phyloP scores from a whole-genome alignment of 1,284 basidiomycete genomes.

The Ganoderma leucocontextum region DNA sequence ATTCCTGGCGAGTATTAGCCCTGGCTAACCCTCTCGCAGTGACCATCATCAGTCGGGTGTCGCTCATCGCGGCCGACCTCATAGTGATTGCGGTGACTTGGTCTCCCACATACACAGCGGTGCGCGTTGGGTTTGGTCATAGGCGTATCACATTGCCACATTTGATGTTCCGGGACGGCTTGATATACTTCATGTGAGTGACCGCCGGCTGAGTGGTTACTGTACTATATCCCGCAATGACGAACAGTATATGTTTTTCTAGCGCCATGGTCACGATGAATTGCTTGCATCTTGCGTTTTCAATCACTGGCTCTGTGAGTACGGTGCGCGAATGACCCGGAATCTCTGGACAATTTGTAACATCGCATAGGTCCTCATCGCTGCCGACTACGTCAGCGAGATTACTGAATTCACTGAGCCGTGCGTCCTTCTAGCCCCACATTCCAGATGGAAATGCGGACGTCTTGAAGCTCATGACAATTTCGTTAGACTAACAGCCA shows the following conservation, averaged over 20 bases:
- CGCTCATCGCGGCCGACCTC: conserved; percentile 6
- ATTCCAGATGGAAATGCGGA: too few relatives aligned
- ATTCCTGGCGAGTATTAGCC: background rate
- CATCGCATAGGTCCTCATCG: background rate
- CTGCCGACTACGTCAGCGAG: background rate
- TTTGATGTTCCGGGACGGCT: background rate
- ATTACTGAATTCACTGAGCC: background rate
- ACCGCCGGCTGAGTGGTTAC: background rate
- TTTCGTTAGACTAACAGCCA: background rate
- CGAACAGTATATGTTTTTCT: background rate
- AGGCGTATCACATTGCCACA: background rate
- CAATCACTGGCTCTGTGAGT: background rate
- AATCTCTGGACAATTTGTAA: background rate
- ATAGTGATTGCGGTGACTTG: conserved; percentile 5
- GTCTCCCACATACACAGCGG: background rate
- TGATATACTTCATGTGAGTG: conserved; percentile 6
- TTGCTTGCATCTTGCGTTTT: conserved; percentile 5
- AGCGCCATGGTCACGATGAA: conserved; percentile 6
- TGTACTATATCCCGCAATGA: too few relatives aligned
- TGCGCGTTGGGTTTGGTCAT: background rate
- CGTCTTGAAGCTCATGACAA: background rate
- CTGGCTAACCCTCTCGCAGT: background rate
- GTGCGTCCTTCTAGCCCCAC: background rate
- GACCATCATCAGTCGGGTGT: background rate
- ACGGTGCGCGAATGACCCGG: too few relatives aligned